Percentiles rank a stretch among this genome's conserved stretches.
phyloP scores from a whole-genome alignment of 164 flowering plant species.

The Stephania yunnanensis region DNA sequence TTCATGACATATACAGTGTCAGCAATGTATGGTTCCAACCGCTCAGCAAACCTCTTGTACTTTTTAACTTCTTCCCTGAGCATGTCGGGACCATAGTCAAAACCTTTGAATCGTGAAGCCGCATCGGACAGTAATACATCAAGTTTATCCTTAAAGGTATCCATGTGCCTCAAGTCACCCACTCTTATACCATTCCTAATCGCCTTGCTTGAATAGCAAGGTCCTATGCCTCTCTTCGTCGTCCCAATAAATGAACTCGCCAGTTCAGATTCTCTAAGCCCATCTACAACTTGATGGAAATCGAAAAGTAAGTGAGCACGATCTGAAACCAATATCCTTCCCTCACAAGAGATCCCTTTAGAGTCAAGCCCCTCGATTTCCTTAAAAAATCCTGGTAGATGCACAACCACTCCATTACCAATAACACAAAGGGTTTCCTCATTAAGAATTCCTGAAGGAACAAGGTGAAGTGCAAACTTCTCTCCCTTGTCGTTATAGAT shows the following conservation, averaged over 20 bases:
- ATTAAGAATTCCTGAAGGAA: conserved; percentile 95
- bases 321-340: conserved; percentile 85
- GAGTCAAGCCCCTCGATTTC: conserved; percentile 90
- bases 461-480: conserved; percentile 95
- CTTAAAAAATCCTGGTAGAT: conserved; percentile 74
- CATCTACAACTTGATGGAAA: conserved; percentile 86
- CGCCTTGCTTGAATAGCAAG: conserved; percentile 82
- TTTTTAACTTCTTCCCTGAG: conserved; percentile 78
- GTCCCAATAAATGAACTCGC: conserved; percentile 90
- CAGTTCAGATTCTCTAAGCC: conserved; percentile 86
- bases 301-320: conserved; percentile 92
- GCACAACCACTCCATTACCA: conserved; percentile 97
- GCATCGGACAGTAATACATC: conserved; percentile 79
- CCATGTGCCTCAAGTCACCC: conserved; percentile 92
- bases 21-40: conserved; percentile 82
- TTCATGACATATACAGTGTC: conserved; percentile 83
- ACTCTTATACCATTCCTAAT: conserved; percentile 91
- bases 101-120: conserved; percentile 66
- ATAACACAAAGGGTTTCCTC: conserved; percentile 85
- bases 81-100: conserved; percentile 55
- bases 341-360: conserved; percentile 78
- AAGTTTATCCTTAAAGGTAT: conserved; percentile 83
- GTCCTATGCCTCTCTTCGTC: conserved; percentile 94
- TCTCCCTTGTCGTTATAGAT: conserved; percentile 89
- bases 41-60: conserved; percentile 78